A percentile compares a stretch with the other conserved stretches of the same genome.
Evolutionary conservation across 2,329 filamentous ascomycete species (phyloP).

Genomic region (Talaromyces albobiverticillius): DNA sequence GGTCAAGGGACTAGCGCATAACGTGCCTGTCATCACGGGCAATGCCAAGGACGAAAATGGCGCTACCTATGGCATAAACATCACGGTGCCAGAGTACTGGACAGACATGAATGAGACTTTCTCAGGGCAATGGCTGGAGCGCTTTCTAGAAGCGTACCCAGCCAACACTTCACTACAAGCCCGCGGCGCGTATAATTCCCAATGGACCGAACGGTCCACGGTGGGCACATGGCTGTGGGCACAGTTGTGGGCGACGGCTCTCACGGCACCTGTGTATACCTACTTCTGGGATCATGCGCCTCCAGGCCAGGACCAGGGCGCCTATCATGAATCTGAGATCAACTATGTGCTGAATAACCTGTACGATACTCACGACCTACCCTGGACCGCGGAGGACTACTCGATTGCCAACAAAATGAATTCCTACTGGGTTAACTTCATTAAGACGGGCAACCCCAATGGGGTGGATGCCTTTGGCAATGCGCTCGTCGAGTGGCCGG

Average conservation of each 20-base stretch:
- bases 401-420: conserved; percentile 23
- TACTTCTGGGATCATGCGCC: conserved; percentile 29
- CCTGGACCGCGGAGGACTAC: conserved; percentile 24
- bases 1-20: conserved; percentile 21
- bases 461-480: not conserved
- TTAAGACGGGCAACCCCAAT: conserved; percentile 26
- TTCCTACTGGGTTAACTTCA: conserved; percentile 31
- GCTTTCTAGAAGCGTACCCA: conserved; percentile 22
- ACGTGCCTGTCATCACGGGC: conserved; percentile 29
- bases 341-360: conserved; percentile 30
- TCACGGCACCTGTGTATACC: conserved; percentile 22
- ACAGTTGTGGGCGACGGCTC: conserved; percentile 19
- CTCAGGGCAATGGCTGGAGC: not conserved
- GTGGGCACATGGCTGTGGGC: conserved; percentile 26
- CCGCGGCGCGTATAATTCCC: conserved; percentile 23
- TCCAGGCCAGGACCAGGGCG: conserved; percentile 23
- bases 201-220: conserved; percentile 24
- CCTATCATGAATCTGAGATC: conserved; percentile 28
- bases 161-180: too few relatives aligned
- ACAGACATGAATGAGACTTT: not conserved
- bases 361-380: conserved; percentile 20
- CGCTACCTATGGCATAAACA: conserved; percentile 21
- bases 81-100: conserved; percentile 17
- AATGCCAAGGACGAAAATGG: conserved; percentile 30
- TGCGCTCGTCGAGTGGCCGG: not conserved